phyloP scores from a whole-genome alignment of 352 stramenopile genomes.

The Pythium phragmiticola region DNA sequence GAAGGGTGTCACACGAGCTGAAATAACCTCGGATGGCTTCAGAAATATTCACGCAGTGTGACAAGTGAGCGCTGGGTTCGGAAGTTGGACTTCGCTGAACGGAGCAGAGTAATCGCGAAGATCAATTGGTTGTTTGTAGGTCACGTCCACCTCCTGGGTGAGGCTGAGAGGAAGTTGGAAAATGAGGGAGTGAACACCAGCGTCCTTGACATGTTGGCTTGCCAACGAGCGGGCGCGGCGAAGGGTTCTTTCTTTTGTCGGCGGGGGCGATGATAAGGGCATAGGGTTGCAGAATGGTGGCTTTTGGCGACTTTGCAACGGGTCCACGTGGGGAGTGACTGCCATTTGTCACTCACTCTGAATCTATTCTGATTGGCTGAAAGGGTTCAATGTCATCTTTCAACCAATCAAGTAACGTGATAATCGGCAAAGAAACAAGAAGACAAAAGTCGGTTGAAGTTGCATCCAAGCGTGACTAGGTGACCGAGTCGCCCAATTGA shows the following conservation, averaged over 20 bases:
- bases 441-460: constrained; percentile 4
- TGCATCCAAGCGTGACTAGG: not conserved
- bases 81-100: constrained; percentile 8
- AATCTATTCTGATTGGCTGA: constrained; percentile 13
- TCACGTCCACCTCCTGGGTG: not conserved
- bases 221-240: constrained; percentile 1
- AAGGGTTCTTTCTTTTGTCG: constrained; percentile 3
- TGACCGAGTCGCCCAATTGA: not conserved
- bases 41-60: constrained; percentile 18
- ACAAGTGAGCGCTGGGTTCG: constrained; percentile 10
- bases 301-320: not conserved
- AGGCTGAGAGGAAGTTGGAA: not conserved
- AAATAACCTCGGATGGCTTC: constrained; percentile 14
- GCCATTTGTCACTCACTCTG: constrained; percentile 25
- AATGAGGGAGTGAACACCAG: not conserved
- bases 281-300: constrained; percentile 17
- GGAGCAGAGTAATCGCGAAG: not conserved
- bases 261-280: not conserved
- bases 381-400: not conserved
- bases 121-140: not conserved
- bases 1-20: constrained; percentile 4
- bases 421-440: not conserved
- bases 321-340: constrained; percentile 22
- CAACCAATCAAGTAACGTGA: constrained; percentile 1
- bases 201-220: not conserved